Evolutionary conservation across 2,329 filamentous ascomycete genomes (phyloP).

Genomic region (Alternaria angustiovoidea): DNA sequence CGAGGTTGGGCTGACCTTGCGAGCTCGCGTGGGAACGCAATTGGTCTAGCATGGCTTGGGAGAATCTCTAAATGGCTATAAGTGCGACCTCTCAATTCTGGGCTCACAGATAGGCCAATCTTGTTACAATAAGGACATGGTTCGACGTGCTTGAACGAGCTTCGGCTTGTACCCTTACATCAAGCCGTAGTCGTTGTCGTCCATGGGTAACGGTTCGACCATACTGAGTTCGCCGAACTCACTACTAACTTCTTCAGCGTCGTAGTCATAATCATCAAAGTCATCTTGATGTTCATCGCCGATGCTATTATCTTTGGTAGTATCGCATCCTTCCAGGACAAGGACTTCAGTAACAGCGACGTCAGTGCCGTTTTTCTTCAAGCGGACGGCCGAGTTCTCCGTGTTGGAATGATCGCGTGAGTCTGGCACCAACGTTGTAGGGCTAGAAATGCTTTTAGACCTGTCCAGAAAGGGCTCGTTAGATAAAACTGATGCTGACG

Average conservation of each 20-base stretch:
- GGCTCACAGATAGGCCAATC: background rate
- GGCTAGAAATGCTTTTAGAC: background rate
- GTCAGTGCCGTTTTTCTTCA: slow-evolving; percentile 10
- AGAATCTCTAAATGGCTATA: background rate
- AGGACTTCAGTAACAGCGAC: slow-evolving; percentile 23
- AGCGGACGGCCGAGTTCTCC: background rate
- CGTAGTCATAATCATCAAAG: slow-evolving; percentile 13
- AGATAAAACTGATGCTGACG: background rate
- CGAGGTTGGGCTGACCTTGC: background rate
- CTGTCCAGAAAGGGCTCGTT: background rate
- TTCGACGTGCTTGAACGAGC: background rate
- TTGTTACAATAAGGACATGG: background rate
- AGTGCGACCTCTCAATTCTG: background rate
- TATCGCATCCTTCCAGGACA: background rate
- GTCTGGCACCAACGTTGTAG: background rate
- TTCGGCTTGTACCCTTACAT: slow-evolving; percentile 18
- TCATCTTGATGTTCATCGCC: background rate
- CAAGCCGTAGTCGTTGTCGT: slow-evolving; percentile 35
- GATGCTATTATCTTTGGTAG: background rate
- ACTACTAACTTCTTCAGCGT: slow-evolving; percentile 31
- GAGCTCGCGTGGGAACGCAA: background rate
- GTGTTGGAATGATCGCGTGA: background rate
- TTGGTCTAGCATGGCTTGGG: background rate
- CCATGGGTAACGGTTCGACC: slow-evolving; percentile 39
- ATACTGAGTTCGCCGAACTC: slow-evolving; percentile 39